These are phyloP conservation scores for Davidsoniella neocaledoniae DNA, from an alignment of 2,329 filamentous ascomycete species.

Conservation along the genomic window DNA sequence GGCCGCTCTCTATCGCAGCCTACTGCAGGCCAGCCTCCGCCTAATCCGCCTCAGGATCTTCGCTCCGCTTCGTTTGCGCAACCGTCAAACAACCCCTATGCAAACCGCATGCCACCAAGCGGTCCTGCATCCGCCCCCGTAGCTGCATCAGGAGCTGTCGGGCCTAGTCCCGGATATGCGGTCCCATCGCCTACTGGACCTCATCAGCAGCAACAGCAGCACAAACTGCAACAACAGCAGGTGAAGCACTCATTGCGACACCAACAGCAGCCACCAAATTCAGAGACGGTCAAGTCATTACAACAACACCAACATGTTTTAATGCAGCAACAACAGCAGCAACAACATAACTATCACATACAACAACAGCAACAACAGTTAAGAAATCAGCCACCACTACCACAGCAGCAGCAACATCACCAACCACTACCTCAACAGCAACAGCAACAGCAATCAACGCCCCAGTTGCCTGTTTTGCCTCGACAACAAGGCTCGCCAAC, in stretches of 20 bases:
- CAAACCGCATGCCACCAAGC: neutral
- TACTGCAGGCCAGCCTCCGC: conserved; percentile 31
- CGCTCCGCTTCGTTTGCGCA: conserved; percentile 11
- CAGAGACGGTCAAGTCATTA: neutral
- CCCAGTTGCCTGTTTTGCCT: conserved; percentile 6
- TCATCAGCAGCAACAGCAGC: conserved; percentile 1
- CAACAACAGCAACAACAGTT: conserved; percentile 12
- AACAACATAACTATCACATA: neutral
- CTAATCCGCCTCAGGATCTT: conserved; percentile 1
- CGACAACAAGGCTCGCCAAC: conserved; percentile 21
- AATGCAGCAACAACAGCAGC: conserved; percentile 1
- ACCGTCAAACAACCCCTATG: conserved; percentile 6
- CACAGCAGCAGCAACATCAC: conserved; percentile 10
- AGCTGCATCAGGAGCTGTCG: neutral
- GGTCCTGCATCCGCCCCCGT: neutral
- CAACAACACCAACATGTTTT: neutral
- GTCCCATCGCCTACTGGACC: neutral
- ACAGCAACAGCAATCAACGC: conserved; percentile 21
- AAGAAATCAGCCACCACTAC: neutral
- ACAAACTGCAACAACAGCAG: neutral
- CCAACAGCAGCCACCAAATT: conserved; percentile 1
- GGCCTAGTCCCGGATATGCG: conserved; percentile 1
- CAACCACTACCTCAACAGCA: conserved; percentile 2
- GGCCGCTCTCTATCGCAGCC: neutral
- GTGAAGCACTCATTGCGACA: neutral